Base-by-base conservation (phyloP, 129 eudicot genomes). In the Tagetes erecta region DNA sequence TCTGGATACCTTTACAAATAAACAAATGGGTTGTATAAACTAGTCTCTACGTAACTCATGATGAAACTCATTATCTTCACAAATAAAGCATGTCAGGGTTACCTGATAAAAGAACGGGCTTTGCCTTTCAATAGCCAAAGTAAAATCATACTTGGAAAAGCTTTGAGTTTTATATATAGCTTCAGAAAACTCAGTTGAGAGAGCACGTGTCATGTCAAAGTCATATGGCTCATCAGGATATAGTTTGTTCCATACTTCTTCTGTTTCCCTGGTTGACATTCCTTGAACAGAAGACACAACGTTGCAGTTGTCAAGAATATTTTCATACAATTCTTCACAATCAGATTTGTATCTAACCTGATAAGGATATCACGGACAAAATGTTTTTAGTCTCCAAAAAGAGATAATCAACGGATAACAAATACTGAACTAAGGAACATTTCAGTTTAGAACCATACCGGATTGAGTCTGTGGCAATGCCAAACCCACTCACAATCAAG, bases 401-500 rank as follows among this genome's bases (percentile, higher is more conserved):
- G 0, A 0, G n/a, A 46, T 47, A 41, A 42, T 59, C 37, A 63
- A 44, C 9, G 4, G 0, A 50, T 11, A 12, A 70, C 40, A 63
- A 60, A 55, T 55, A 31, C 4, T n/a, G 2, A 53, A 55, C 13
- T 36, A n/a, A 74, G 33, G 36, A 36, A 59, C 1, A 50, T 58
- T 64, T 70, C n/a, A 67, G 63, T 65, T 42, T 8, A 64, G 63
- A 80, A 76, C 8, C 91, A 42, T 95, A 95, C 99, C 6, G 99
- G 99, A 83, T 95, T 95, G 56, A 95, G 99, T 82, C 97, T 83
- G 82, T 95, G 99, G 84, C 94, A 91, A 68, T 95, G 99, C 99
- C 99, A 95, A 76, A 95, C 82, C 99, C 97, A 95, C 83, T 95
- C 99, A 82, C 96, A 95, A 62, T 95, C 99, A 76, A 95, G 92